Evolutionary conservation across 768 basidiomycete genomes (phyloP), one percentile per base, ranked within the genome.

Genomic region (Lactarius hatsudake): DNA sequence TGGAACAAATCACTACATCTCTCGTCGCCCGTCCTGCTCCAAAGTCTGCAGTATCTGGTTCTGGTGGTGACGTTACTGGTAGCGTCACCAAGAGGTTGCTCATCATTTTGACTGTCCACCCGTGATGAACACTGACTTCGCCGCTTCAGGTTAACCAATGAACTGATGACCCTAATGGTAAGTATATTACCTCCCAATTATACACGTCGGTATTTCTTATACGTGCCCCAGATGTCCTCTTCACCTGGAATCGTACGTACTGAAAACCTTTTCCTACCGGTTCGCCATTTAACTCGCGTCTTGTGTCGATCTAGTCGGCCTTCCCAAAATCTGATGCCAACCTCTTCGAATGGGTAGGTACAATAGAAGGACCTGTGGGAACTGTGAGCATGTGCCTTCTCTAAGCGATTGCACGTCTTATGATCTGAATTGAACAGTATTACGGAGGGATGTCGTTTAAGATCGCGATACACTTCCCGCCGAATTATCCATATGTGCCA

Each of bases 91-190:
- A 94, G 83, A 86, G 92, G 92, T 91, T 62, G 17, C 79, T 28
- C 26, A 18, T 28, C 28, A 6, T 28, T 42, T 55, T 34, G 55
- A 9, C 3, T 15, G 15, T 13, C 15, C 51, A 26, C 26, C 66
- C 66, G 54, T 60, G 59, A 61, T 62, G 61, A 15, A 53, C 54
- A 64, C 57, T 26, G 20, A 56, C 53, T 40, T 55, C 20, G 59
- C 67, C 66, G 55, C n/a, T 59, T 61, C 64, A 90, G 93, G 60
- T 82, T 94, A 69, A 86, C 86, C 71, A 93, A 83, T 72, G 93
- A 94, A 79, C 84, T 94, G 30, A 94, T 94, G 93, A 87, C 88
- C 26, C 81, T 94, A 64, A 92, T 94, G 93, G 93, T 92, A 66
- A 69, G 87, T 71, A 43, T 32, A 26, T 36, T 42, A n/a, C 43